These are phyloP conservation scores for Metschnikowia peoriensis DNA, from an alignment of 805 yeast genomes.

Conservation along the genomic window DNA sequence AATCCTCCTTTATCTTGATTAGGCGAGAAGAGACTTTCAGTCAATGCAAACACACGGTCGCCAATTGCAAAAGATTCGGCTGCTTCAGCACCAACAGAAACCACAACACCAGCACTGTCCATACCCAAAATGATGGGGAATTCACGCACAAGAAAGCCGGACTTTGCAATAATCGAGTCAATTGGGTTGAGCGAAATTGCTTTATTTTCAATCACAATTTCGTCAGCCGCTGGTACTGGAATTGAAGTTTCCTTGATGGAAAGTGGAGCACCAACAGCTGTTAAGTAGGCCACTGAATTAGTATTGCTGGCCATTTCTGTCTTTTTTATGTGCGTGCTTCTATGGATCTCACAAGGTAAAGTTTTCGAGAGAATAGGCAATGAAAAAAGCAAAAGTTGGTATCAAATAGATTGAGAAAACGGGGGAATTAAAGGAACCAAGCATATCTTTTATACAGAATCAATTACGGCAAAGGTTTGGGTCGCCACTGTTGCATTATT, in stretches of 20 bases:
- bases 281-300: slow-evolving; percentile 5
- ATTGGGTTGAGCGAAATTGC: slow-evolving; percentile 11
- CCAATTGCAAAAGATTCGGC: slow-evolving; percentile 1
- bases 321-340: neutral
- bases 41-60: slow-evolving; percentile 11
- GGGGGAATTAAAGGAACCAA: too few relatives aligned
- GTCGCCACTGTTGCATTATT: too few relatives aligned
- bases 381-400: too few relatives aligned
- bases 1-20: slow-evolving; percentile 12
- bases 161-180: slow-evolving; percentile 5
- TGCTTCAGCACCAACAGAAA: slow-evolving; percentile 6
- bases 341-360: too few relatives aligned
- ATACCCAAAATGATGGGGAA: slow-evolving; percentile 11
- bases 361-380: too few relatives aligned
- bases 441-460: too few relatives aligned
- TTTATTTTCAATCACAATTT: slow-evolving; percentile 8
- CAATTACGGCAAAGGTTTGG: too few relatives aligned
- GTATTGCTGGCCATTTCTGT: neutral
- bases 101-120: slow-evolving; percentile 11
- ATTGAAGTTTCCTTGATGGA: neutral
- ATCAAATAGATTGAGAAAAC: too few relatives aligned
- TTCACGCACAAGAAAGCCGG: slow-evolving; percentile 8
- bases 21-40: slow-evolving; percentile 14
- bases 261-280: slow-evolving; percentile 1
- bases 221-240: slow-evolving; percentile 8